Conservation (phyloP, 495 filamentous ascomycete species). For the Trichoderma gamsii region DNA sequence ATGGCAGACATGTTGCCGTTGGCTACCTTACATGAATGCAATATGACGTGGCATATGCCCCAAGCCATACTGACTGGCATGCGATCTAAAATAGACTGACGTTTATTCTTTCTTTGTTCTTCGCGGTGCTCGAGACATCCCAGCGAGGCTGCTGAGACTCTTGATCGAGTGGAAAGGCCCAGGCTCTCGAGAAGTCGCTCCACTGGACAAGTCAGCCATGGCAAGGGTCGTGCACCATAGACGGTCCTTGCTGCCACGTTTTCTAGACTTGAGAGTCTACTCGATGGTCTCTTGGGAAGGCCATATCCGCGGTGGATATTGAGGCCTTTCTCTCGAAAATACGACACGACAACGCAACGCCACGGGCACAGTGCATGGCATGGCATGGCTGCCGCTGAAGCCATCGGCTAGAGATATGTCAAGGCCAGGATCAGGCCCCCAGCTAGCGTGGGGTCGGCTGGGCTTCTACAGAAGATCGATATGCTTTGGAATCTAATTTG, state of each 20-base stretch:
- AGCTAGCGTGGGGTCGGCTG: constrained; percentile 7
- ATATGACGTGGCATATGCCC: not conserved
- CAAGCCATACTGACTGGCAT: no score
- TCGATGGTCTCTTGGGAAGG: not conserved
- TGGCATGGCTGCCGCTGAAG: not conserved
- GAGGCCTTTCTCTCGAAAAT: not conserved
- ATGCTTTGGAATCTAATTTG: constrained; percentile 2
- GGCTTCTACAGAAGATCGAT: constrained; percentile 10
- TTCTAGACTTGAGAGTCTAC: not conserved
- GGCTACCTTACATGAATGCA: not conserved
- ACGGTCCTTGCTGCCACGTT: not conserved
- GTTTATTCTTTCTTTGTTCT: no score
- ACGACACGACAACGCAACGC: not conserved
- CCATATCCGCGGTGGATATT: not conserved
- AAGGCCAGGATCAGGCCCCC: not conserved
- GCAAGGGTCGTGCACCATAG: not conserved
- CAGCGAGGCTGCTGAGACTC: not conserved
- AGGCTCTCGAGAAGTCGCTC: not conserved
- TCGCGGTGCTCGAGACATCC: not conserved
- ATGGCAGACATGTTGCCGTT: not conserved
- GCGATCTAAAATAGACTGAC: no score
- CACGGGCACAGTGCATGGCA: not conserved
- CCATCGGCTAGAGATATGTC: not conserved
- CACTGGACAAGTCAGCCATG: not conserved
- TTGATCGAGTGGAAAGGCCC: not conserved